These are phyloP conservation scores for Cenchrus fungigraminus DNA, from an alignment of 176 grass and related monocot genomes.

Conservation along the genomic window DNA sequence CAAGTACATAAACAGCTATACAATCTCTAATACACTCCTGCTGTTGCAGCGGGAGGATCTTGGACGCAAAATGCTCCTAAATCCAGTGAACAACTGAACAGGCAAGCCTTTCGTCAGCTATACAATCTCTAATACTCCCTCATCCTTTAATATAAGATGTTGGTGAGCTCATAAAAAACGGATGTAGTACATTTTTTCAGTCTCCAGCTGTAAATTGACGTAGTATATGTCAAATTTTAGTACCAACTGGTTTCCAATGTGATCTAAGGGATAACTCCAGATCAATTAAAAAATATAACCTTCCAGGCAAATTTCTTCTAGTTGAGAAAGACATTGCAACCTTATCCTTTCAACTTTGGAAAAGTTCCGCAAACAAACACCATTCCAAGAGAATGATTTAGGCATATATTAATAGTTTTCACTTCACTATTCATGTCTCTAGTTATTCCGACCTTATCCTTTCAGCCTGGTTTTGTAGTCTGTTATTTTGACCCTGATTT, in stretches of 20 bases:
- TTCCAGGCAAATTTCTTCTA: not conserved
- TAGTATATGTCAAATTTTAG: conserved; percentile 45
- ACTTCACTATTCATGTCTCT: not conserved
- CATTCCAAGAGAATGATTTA: not conserved
- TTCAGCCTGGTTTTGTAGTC: not conserved
- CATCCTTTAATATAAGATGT: no score
- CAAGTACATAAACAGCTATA: no score
- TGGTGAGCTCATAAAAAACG: no score
- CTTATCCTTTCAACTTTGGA: not conserved
- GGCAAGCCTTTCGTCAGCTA: no score
- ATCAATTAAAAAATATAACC: conserved; percentile 36
- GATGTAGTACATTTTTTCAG: not conserved
- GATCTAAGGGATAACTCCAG: conserved; percentile 35
- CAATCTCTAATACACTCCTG: no score
- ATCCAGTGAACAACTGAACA: no score
- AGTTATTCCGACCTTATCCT: not conserved
- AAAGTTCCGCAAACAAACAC: not conserved
- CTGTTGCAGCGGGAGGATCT: no score
- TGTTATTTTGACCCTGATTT: not conserved
- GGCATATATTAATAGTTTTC: not conserved
- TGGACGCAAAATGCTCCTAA: no score
- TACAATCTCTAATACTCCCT: no score
- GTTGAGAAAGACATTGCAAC: not conserved
- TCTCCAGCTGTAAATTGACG: conserved; percentile 38
- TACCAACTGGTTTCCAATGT: conserved; percentile 41